Base-by-base conservation (phyloP, 257 asterid species). In the Linaria vulgaris region DNA sequence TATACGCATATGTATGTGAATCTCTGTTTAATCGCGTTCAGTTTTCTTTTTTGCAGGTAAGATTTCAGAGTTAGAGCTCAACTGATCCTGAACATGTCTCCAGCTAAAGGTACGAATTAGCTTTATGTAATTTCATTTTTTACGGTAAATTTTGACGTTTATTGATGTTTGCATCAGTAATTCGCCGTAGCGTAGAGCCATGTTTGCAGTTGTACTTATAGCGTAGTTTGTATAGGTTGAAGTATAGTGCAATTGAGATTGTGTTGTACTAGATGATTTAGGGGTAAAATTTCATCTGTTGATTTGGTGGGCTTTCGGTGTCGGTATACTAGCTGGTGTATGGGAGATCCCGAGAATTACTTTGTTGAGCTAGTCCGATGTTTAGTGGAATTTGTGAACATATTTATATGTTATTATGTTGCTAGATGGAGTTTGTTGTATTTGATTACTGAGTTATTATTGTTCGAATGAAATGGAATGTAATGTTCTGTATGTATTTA, bases 71-170 rank as follows among this genome's bases (percentile, higher is more conserved):
- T 56, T 43, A 52, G 61, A 44, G 16, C 51, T 66, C 45, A 13
- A 56, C 53, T 56, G 10, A 19, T 45, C 52, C 67, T 60, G 16
- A 38, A 60, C 58, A 78, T 78, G 82, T 69, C 79, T 52, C 82
- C 81, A 16, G 73, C 69, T 55, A 73, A 74, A 68, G 80, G 80
- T 78, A 49, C 27, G 62, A 16, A 13, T 38, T 30, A 4, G 17
- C n/a, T 27, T 9, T 25, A 41, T 39, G 27, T 14, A 45, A 17
- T 24, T 56, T 58, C 31, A 17, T 9, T 7, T 12, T 31, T 12
- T n/a, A 25, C 25, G 14, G 27, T 17, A 15, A 68, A 39, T 48
- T 24, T 31, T 7, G 37, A 17, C 12, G 47, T 20, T 52, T 23
- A 23, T 52, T 12, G 30, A 9, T 14, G 22, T n/a, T n/a, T n/a